phyloP scores from a whole-genome alignment of 176 grass and related monocot species.

The Luzula sylvatica region DNA sequence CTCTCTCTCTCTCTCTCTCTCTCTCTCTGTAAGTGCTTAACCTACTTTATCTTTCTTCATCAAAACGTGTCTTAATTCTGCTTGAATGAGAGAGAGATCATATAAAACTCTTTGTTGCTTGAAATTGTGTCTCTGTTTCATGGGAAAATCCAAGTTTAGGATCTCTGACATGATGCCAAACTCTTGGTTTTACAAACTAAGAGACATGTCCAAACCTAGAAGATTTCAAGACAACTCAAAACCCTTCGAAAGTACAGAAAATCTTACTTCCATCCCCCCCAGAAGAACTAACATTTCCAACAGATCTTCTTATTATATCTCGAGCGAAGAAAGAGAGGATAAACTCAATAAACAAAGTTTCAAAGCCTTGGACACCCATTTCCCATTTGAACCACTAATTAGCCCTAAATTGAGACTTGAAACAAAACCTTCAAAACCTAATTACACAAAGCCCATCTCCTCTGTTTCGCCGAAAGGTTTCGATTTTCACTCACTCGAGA shows the following conservation, averaged over 20 bases:
- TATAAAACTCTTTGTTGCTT: too few species aligned
- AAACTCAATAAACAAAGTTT: background rate
- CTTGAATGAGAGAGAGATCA: too few species aligned
- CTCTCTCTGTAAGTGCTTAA: constrained; percentile 1
- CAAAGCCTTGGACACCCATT: constrained; percentile 5
- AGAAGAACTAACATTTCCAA: constrained; percentile 19
- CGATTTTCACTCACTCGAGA: too few species aligned
- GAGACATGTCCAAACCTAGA: constrained; percentile 24
- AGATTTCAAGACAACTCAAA: constrained; percentile 24
- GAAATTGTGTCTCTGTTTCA: background rate
- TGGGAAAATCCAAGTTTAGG: constrained; percentile 33
- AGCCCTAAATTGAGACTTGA: background rate
- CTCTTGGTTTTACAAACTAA: constrained; percentile 84
- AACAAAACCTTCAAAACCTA: constrained; percentile 5
- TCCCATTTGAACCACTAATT: background rate
- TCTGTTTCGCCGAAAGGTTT: constrained; percentile 1
- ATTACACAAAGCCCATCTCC: background rate
- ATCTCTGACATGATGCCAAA: constrained; percentile 35
- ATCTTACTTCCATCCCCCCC: background rate
- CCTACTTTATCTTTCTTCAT: background rate
- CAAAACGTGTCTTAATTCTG: background rate
- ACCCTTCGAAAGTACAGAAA: background rate
- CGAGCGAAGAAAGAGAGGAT: constrained; percentile 34
- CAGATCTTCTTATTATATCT: constrained; percentile 64
- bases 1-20: background rate